phyloP scores from a whole-genome alignment of 2,329 filamentous ascomycete species.

The Juglanconis juglandina region DNA sequence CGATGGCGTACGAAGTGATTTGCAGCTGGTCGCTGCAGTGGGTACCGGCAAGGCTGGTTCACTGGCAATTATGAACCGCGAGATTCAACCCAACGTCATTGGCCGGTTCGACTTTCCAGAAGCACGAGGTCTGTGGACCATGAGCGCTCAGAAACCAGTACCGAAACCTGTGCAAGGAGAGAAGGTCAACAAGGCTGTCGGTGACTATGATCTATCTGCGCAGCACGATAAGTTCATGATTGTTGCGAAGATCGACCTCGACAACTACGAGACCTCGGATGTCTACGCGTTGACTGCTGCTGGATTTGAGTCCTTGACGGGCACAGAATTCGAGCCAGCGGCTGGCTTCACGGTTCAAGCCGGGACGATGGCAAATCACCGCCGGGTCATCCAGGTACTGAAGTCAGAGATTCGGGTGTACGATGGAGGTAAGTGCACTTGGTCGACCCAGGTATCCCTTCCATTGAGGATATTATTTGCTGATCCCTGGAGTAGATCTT shows the following conservation, averaged over 20 bases:
- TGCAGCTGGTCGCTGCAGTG: conserved; percentile 58
- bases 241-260: conserved; percentile 66
- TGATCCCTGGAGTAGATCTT: conserved; percentile 57
- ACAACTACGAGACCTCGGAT: conserved; percentile 72
- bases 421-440: conserved; percentile 66
- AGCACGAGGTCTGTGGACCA: conserved; percentile 76
- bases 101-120: conserved; percentile 70
- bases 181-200: conserved; percentile 46
- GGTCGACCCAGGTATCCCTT: not conserved
- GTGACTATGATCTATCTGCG: conserved; percentile 56
- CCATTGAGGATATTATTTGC: not conserved
- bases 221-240: conserved; percentile 80
- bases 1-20: conserved; percentile 49
- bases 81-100: conserved; percentile 70
- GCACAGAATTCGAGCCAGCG: conserved; percentile 87
- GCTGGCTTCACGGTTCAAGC: conserved; percentile 85
- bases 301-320: conserved; percentile 70
- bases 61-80: conserved; percentile 72
- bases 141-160: conserved; percentile 66
- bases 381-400: conserved; percentile 81
- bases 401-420: conserved; percentile 86
- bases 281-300: conserved; percentile 73
- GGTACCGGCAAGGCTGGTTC: conserved; percentile 66
- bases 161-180: conserved; percentile 55
- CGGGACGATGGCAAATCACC: conserved; percentile 75